Base-by-base conservation (phyloP, 2,329 filamentous ascomycete genomes). In the Anisogramma anomala region DNA sequence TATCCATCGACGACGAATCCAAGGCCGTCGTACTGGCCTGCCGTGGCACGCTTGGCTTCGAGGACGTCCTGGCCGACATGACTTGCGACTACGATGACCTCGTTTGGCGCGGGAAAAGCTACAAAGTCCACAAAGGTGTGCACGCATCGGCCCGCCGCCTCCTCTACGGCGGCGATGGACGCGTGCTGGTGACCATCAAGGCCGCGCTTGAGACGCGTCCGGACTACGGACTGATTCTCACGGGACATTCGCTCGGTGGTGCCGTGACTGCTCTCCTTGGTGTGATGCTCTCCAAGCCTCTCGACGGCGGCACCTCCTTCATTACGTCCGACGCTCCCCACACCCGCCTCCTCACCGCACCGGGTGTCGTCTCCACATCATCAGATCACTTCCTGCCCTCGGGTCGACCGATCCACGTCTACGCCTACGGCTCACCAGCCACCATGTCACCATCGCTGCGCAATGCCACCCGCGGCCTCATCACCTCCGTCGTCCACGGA, bases 121-220 rank as follows among this genome's bases (percentile, higher is more conserved):
- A 82, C 62, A 76, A 79, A 49, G 80, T 84, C 0, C 81, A 85
- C 58, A 84, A 84, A 55, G 81, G 81, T 11, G 77, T 85, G 41
- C 79, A 84, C 53, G 79, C 80, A 0, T 84, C 80, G 1, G 81
- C 81, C 3, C 68, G 73, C 15, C 71, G 80, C 9, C 66, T 85
- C 0, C 62, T 85, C 0, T 79, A 79, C 51, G 79, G 79, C 7
- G 76, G 71, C 34, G 79, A 82, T 36, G 77, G 78, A 1, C 68
- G 74, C 19, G 77, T 85, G 2, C 66, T 85, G 47, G 65, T 74
- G 32, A 83, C 77, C 0, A 69, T 85, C 14, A 73, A 74, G 52
- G 71, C 76, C 20, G 78, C 79, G 0, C 61, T 85, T 1, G 70
- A 78, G 28, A 74, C 79, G 49, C 80, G 81, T 47, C 66, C 73